Evolutionary conservation across 1,139 yeast genomes (phyloP).

Genomic region (Yamadazyma trypodendri): DNA sequence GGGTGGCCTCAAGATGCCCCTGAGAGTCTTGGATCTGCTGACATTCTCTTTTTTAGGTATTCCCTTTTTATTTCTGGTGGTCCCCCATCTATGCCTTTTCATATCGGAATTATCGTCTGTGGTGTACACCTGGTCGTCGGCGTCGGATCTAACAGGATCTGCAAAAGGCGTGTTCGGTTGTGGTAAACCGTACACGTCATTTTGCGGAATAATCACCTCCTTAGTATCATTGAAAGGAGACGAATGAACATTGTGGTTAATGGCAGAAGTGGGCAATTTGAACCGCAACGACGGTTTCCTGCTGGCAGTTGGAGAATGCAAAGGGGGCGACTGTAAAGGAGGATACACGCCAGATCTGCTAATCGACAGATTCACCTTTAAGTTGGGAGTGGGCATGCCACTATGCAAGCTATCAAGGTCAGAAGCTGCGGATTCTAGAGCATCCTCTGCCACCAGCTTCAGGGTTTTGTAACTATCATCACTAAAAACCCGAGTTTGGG

Average conservation of each 20-base stretch:
- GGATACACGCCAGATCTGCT: too few relatives aligned
- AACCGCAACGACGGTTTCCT: slow-evolving; percentile 26
- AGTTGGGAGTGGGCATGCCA: slow-evolving; percentile 30
- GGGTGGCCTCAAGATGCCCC: slow-evolving; percentile 24
- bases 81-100: slow-evolving; percentile 89
- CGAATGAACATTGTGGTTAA: slow-evolving; percentile 5
- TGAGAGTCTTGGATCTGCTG: slow-evolving; percentile 47
- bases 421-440: not conserved
- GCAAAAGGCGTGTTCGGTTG: slow-evolving; percentile 20
- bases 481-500: slow-evolving; percentile 16
- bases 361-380: slow-evolving; percentile 16
- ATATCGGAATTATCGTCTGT: slow-evolving; percentile 28
- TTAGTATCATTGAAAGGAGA: slow-evolving; percentile 29
- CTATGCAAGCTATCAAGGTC: slow-evolving; percentile 14
- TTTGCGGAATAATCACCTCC: slow-evolving; percentile 19
- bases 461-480: slow-evolving; percentile 20
- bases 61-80: slow-evolving; percentile 78
- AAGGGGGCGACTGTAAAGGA: slow-evolving; percentile 10
- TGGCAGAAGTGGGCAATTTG: slow-evolving; percentile 22
- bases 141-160: slow-evolving; percentile 10
- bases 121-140: slow-evolving; percentile 12
- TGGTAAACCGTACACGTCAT: slow-evolving; percentile 18
- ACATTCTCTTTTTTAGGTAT: slow-evolving; percentile 50
- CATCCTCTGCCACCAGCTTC: slow-evolving; percentile 11
- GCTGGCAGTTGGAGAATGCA: slow-evolving; percentile 9